A percentile compares a stretch with the other conserved stretches of the same genome.
phyloP scores from a whole-genome alignment of 163 green algal species.

The Trebouxia gelatinosa region DNA sequence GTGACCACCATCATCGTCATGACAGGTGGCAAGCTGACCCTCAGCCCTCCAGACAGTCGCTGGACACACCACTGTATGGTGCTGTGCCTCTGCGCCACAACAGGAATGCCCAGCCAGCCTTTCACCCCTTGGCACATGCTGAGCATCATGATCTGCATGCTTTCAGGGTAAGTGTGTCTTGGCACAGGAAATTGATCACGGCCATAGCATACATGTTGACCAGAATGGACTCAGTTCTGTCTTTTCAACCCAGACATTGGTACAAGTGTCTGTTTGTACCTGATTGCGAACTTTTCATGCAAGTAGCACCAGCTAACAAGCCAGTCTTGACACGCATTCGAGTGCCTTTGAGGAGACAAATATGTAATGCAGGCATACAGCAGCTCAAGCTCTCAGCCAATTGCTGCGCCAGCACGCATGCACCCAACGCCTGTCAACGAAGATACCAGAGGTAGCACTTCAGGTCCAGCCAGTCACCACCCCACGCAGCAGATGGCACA shows the following conservation, averaged over 20 bases:
- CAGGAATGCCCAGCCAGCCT: background rate
- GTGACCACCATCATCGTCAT: too few species aligned
- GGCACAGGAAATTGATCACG: too few species aligned
- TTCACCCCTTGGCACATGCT: background rate
- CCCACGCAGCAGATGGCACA: conserved; percentile 10
- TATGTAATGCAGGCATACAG: background rate
- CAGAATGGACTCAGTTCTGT: too few species aligned
- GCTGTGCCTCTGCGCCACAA: conserved; percentile 13
- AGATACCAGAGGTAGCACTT: too few species aligned
- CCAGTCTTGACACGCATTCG: background rate
- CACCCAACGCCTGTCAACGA: background rate
- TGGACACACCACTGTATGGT: background rate
- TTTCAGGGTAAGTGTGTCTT: too few species aligned
- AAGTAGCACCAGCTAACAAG: background rate
- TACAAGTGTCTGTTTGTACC: too few species aligned
- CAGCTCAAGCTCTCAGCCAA: background rate
- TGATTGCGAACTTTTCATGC: too few species aligned
- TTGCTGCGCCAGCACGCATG: background rate
- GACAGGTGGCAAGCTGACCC: too few species aligned
- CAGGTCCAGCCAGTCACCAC: background rate
- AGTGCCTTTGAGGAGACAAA: too few species aligned
- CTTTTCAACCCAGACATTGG: too few species aligned
- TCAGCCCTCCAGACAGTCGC: background rate
- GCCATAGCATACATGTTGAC: too few species aligned
- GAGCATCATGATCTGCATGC: background rate